A percentile compares a stretch with the other conserved stretches of the same genome.
These are phyloP conservation scores for Pseudocercospora crystallina DNA, from an alignment of 2,329 filamentous ascomycete species.

Conservation along the genomic window DNA sequence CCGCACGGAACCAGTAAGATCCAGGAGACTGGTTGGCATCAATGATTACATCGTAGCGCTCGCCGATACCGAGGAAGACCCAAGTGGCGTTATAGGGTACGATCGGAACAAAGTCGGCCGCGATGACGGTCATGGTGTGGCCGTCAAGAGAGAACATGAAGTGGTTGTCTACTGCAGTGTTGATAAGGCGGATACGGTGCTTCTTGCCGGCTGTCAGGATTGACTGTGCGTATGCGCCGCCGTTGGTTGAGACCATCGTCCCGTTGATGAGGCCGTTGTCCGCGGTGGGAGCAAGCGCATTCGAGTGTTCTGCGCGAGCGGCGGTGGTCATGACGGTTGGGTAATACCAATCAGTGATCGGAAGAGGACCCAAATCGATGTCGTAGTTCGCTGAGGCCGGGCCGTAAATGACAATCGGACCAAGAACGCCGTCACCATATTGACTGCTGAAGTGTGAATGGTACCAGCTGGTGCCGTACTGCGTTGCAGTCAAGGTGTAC, in stretches of 20 bases:
- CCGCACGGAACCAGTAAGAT: conserved; percentile 40
- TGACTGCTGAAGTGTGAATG: conserved; percentile 60
- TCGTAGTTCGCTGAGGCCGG: conserved; percentile 62
- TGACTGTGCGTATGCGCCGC: conserved; percentile 33
- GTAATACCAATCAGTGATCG: conserved; percentile 61
- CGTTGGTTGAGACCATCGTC: conserved; percentile 37
- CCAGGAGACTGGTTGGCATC: conserved; percentile 35
- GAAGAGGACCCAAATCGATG: conserved; percentile 60
- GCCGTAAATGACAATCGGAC: conserved; percentile 62
- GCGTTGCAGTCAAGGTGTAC: conserved; percentile 58
- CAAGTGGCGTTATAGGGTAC: conserved; percentile 32
- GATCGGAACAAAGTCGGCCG: conserved; percentile 40
- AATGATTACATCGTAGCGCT: conserved; percentile 45
- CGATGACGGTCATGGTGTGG: conserved; percentile 38
- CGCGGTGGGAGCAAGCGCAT: conserved; percentile 43
- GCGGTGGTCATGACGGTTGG: conserved; percentile 27
- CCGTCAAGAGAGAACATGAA: conserved; percentile 42
- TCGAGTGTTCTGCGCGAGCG: conserved; percentile 32
- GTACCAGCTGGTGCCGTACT: conserved; percentile 42
- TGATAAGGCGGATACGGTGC: conserved; percentile 48
- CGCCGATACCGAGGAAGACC: conserved; percentile 39
- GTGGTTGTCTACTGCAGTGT: conserved; percentile 46
- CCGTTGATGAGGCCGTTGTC: conserved; percentile 51
- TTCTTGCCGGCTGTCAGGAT: conserved; percentile 40
- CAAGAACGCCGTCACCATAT: conserved; percentile 60